phyloP scores from a whole-genome alignment of 148 eudicot genomes.

The Polygonum maritimum region DNA sequence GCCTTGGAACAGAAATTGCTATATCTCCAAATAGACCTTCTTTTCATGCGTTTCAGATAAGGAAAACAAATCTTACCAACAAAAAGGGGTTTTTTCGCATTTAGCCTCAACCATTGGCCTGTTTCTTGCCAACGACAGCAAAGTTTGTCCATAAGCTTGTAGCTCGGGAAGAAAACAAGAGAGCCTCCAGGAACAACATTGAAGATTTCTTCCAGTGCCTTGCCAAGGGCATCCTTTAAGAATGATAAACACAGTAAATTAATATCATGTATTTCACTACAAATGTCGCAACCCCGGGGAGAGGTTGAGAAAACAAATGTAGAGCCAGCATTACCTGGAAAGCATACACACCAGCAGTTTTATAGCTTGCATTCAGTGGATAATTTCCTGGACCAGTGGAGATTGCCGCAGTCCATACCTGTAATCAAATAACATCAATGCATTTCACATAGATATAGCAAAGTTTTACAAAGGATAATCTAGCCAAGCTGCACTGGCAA shows the following conservation, averaged over 20 bases:
- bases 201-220: slow-evolving; percentile 72
- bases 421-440: slow-evolving; percentile 12
- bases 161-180: slow-evolving; percentile 93
- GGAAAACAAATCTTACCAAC: slow-evolving; percentile 45
- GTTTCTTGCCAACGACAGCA: slow-evolving; percentile 84
- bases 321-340: slow-evolving; percentile 53
- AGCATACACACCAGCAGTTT: slow-evolving; percentile 67
- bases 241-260: slow-evolving; percentile 13
- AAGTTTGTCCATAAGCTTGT: slow-evolving; percentile 91
- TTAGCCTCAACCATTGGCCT: slow-evolving; percentile 87
- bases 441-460: background rate
- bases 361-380: slow-evolving; percentile 87
- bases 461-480: background rate
- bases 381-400: slow-evolving; percentile 61
- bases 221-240: slow-evolving; percentile 77
- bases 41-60: no score
- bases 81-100: slow-evolving; percentile 72
- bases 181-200: slow-evolving; percentile 86
- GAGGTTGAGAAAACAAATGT: background rate
- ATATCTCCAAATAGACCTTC: no score
- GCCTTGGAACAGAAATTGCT: no score
- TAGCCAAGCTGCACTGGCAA: slow-evolving; percentile 2
- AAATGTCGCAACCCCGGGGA: background rate
- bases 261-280: slow-evolving; percentile 1
- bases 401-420: slow-evolving; percentile 80